Evolutionary conservation across 2,329 filamentous ascomycete species (phyloP).

Genomic region (Penicillium sp.): DNA sequence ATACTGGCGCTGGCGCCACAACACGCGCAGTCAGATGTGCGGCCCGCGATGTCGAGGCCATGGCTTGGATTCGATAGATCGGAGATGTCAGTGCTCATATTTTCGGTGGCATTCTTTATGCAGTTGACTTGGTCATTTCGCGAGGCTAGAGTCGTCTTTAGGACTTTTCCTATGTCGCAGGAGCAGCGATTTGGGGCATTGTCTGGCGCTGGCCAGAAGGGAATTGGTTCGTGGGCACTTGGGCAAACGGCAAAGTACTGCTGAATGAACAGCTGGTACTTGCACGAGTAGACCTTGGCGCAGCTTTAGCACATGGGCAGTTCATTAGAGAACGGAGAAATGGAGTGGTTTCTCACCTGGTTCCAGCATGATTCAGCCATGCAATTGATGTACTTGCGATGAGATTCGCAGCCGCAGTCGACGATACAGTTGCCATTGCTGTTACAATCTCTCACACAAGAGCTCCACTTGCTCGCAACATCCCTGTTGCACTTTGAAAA

Average conservation of each 20-base stretch:
- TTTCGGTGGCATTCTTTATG: conserved; percentile 20
- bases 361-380: conserved; percentile 45
- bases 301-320: not conserved
- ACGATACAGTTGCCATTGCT: conserved; percentile 24
- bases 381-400: conserved; percentile 37
- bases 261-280: conserved; percentile 42
- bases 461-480: conserved; percentile 21
- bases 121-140: conserved; percentile 23
- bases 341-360: conserved; percentile 22
- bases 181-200: conserved; percentile 40
- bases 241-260: conserved; percentile 38
- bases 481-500: conserved; percentile 24
- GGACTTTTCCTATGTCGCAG: conserved; percentile 39
- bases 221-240: conserved; percentile 32
- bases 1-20: conserved; percentile 39
- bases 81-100: conserved; percentile 7
- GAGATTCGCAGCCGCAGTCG: conserved; percentile 25
- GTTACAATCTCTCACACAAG: conserved; percentile 21
- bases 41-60: conserved; percentile 21
- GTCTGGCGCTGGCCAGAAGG: conserved; percentile 42
- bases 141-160: conserved; percentile 18
- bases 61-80: conserved; percentile 23
- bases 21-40: conserved; percentile 35
- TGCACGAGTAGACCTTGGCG: conserved; percentile 39
- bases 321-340: not conserved